phyloP scores from a whole-genome alignment of 225 moss, liverwort and hornwort genomes.

The Lunularia cruciata region DNA sequence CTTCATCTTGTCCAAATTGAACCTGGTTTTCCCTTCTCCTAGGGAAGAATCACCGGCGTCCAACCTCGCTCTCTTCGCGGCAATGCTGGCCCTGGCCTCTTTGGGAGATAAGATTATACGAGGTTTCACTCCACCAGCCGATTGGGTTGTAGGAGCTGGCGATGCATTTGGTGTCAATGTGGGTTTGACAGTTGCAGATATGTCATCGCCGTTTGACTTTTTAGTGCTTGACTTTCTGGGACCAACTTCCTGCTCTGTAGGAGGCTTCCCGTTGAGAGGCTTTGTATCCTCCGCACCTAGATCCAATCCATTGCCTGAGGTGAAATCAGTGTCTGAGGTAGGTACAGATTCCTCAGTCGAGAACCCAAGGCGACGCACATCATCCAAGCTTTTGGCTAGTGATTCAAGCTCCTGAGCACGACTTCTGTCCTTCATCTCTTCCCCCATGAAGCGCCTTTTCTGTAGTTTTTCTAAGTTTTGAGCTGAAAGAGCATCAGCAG shows the following conservation, averaged over 20 bases:
- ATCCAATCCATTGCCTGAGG: background rate
- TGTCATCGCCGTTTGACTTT: background rate
- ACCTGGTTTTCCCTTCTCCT: conserved; percentile 4
- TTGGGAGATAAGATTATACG: conserved; percentile 88
- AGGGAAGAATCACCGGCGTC: conserved; percentile 35
- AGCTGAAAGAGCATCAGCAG: conserved; percentile 34
- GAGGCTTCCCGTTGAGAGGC: conserved; percentile 14
- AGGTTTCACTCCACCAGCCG: conserved; percentile 52
- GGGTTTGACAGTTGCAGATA: background rate
- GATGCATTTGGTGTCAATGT: background rate
- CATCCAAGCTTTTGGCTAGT: conserved; percentile 31
- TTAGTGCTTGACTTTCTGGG: background rate
- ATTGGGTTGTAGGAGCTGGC: conserved; percentile 9
- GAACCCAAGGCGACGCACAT: conserved; percentile 25
- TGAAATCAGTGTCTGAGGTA: background rate
- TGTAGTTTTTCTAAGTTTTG: conserved; percentile 24
- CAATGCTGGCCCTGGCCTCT: conserved; percentile 91
- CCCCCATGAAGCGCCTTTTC: conserved; percentile 16
- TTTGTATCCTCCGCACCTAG: background rate
- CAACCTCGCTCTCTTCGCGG: conserved; percentile 78
- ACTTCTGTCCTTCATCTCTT: conserved; percentile 16
- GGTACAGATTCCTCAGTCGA: conserved; percentile 14
- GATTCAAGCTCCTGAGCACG: conserved; percentile 29
- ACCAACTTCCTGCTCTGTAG: conserved; percentile 4
- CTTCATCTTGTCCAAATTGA: conserved; percentile 16